Percentiles rank a stretch among this genome's conserved stretches.
phyloP scores from a whole-genome alignment of 1,284 basidiomycete species.

The Papiliotrema nemorosa region DNA sequence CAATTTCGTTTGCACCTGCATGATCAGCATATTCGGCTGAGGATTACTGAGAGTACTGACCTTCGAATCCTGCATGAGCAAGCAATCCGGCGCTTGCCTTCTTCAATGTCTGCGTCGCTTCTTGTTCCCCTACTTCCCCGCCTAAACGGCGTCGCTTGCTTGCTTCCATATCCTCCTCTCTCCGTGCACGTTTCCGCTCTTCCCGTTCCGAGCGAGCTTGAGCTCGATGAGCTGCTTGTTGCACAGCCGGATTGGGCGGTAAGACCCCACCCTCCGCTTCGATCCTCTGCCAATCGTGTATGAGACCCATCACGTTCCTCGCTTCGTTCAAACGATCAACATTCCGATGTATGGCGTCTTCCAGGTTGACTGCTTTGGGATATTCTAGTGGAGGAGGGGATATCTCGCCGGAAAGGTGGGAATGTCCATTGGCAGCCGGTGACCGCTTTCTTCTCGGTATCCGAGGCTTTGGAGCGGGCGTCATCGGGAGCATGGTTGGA shows the following conservation, averaged over 20 bases:
- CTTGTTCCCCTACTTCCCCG: constrained; percentile 40
- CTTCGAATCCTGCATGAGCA: constrained; percentile 86
- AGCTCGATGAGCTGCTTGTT: constrained; percentile 20
- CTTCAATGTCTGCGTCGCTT: constrained; percentile 39
- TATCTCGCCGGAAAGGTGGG: too few species aligned
- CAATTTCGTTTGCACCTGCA: constrained; percentile 55
- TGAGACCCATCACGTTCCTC: constrained; percentile 26
- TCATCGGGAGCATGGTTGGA: constrained; percentile 28
- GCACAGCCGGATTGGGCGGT: constrained; percentile 20
- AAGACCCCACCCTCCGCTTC: constrained; percentile 37
- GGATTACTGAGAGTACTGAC: constrained; percentile 50
- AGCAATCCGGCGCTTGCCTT: constrained; percentile 60
- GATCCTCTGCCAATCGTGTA: constrained; percentile 38
- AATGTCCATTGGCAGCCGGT: neutral
- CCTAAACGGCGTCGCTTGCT: constrained; percentile 25
- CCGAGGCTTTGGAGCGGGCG: neutral
- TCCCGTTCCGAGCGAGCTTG: constrained; percentile 15
- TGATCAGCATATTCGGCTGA: constrained; percentile 3
- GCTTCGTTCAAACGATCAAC: constrained; percentile 34
- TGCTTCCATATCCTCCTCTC: constrained; percentile 20
- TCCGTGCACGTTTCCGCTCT: constrained; percentile 15
- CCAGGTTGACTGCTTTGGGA: constrained; percentile 29
- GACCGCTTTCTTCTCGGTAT: constrained; percentile 4
- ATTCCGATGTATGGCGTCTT: constrained; percentile 26
- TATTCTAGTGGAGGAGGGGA: constrained; percentile 18